These are phyloP conservation scores for Parsonsia alboflavescens DNA, from an alignment of 257 asterid genomes.

Conservation along the genomic window DNA sequence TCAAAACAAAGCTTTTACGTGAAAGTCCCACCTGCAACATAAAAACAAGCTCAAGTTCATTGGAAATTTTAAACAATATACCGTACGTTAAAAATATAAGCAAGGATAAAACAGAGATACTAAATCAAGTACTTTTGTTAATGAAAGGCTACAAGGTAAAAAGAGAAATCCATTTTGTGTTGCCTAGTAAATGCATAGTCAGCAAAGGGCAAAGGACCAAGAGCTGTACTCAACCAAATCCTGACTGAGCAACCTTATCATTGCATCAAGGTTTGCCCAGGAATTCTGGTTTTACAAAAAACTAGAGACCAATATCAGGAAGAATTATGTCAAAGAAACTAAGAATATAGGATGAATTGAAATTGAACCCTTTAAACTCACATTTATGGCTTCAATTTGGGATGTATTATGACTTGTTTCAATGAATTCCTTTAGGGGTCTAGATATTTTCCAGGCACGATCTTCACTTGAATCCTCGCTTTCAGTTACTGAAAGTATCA, in stretches of 20 bases:
- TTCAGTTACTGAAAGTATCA: slow-evolving; percentile 69
- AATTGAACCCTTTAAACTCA: slow-evolving; percentile 40
- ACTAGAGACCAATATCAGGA: slow-evolving; percentile 3
- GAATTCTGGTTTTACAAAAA: background rate
- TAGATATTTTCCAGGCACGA: slow-evolving; percentile 86
- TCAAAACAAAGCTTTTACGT: slow-evolving; percentile 69
- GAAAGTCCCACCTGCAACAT: slow-evolving; percentile 91
- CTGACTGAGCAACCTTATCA: background rate
- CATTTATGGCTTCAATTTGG: slow-evolving; percentile 82
- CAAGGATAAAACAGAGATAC: background rate
- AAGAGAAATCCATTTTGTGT: background rate
- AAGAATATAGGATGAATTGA: slow-evolving; percentile 1
- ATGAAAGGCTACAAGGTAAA: background rate
- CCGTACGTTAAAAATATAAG: background rate
- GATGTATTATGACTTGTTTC: slow-evolving; percentile 73
- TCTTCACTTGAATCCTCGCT: slow-evolving; percentile 43
- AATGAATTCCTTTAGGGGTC: slow-evolving; percentile 56
- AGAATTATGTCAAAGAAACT: background rate
- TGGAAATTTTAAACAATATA: background rate
- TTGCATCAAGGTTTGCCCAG: background rate
- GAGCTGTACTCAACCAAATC: background rate
- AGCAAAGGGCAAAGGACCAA: background rate
- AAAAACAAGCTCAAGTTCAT: slow-evolving; percentile 9
- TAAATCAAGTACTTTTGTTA: background rate
- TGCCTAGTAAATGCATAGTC: background rate